Evolutionary conservation across 345 rosid species (phyloP).

Genomic region (Euclidium syriacum): DNA sequence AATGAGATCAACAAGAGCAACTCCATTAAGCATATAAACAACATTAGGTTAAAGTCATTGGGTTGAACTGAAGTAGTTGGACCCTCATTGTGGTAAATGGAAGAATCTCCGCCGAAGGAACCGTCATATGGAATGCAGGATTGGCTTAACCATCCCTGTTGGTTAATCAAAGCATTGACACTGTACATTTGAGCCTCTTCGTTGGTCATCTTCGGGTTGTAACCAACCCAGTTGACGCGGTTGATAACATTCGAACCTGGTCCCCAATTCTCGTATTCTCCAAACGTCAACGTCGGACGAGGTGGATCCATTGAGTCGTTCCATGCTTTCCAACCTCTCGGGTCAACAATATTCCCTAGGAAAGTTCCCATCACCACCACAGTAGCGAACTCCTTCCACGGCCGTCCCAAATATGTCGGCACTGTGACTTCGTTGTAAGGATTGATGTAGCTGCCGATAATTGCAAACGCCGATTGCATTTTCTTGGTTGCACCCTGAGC

Average conservation of each 20-base stretch:
- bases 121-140: conserved; percentile 28
- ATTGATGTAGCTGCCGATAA: conserved; percentile 40
- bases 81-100: too few species aligned
- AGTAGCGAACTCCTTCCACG: conserved; percentile 63
- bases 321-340: conserved; percentile 62
- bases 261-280: conserved; percentile 53
- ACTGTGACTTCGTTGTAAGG: conserved; percentile 35
- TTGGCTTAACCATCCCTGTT: conserved; percentile 42
- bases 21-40: too few species aligned
- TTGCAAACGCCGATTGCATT: too few species aligned
- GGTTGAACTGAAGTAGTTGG: too few species aligned
- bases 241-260: conserved; percentile 32
- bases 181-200: conserved; percentile 45
- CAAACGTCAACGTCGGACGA: conserved; percentile 44
- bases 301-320: conserved; percentile 45
- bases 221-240: conserved; percentile 53
- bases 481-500: too few species aligned
- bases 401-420: conserved; percentile 55
- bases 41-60: too few species aligned
- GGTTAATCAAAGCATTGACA: conserved; percentile 42
- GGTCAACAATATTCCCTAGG: conserved; percentile 38
- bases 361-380: conserved; percentile 59
- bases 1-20: too few species aligned
- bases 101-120: too few species aligned
- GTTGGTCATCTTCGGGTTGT: conserved; percentile 32